Conservation (phyloP, 2,329 filamentous ascomycete species). For the Trichophyton simii region DNA sequence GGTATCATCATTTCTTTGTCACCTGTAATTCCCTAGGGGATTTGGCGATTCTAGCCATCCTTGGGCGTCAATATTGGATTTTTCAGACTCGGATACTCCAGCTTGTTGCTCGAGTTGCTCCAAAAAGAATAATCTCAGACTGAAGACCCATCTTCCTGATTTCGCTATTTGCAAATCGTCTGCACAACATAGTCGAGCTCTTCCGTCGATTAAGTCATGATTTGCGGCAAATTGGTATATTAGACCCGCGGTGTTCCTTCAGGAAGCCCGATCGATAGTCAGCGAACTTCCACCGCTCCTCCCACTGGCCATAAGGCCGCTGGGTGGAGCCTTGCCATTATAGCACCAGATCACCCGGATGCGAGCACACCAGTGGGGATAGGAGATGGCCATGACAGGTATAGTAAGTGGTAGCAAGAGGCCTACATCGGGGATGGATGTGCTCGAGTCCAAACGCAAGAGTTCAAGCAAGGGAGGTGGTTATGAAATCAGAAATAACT, state of each 20-base stretch:
- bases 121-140: neutral
- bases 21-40: neutral
- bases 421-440: too few relatives aligned
- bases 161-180: neutral
- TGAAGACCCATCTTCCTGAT: neutral
- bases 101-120: neutral
- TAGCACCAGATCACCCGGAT: too few relatives aligned
- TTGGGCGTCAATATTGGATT: neutral
- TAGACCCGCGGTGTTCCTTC: neutral
- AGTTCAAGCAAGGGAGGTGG: too few relatives aligned
- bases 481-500: too few relatives aligned
- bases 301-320: too few relatives aligned
- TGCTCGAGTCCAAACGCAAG: too few relatives aligned
- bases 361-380: too few relatives aligned
- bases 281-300: too few relatives aligned
- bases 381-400: too few relatives aligned
- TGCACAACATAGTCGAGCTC: neutral
- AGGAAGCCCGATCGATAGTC: neutral
- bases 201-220: neutral
- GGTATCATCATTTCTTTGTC: neutral
- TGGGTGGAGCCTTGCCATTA: too few relatives aligned
- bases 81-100: constrained; percentile 1
- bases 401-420: too few relatives aligned
- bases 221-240: neutral
- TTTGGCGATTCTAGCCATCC: constrained; percentile 1